Base-by-base conservation (phyloP, 495 filamentous ascomycete genomes). In the Neurospora sp. region DNA sequence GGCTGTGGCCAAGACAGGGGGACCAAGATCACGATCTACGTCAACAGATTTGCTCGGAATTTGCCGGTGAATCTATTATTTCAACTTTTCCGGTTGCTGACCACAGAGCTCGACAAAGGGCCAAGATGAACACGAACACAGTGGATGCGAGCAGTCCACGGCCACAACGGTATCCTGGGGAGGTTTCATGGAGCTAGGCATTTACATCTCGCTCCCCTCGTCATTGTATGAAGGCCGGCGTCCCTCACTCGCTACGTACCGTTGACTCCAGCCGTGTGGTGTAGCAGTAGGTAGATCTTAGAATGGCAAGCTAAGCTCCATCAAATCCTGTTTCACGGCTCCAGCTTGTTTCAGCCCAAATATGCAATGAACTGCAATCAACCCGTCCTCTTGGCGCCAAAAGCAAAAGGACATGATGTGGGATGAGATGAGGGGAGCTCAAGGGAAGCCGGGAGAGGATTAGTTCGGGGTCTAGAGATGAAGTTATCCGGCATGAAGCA, bases 261-360 rank as follows among this genome's bases (percentile, higher is more conserved):
- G 47, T 27, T 16, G 7, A 14, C 53, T 61, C 27, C 35, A 53
- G 22, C 14, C 22, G 27, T 61, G 10, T 27, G 9, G 20, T 31
- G 53, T 37, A 31, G 20, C 53, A 61, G 5, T 31, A 8, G 53
- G 22, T 31, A 61, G 53, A 61, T 61, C 22, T 31, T 61, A 16
- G 22, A 61, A 61, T 61, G 22, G 53, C 53, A 61, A 65, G 12
- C 53, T 65, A 37, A 37, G 53, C 53, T 65, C 53, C 53, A 65
- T 42, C 39, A 68, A 72, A 72, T 72, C 61, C 71, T 72, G 53
- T 72, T 72, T 53, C 37, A 41, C 38, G 20, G 59, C 71, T 40
- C 68, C 71, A 69, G 61, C 61, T 65, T 69, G 71, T 42, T 44
- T 72, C 71, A 72, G 71, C 61, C 68, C 53, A 65, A 65, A 35